Evolutionary conservation across 2,329 filamentous ascomycete genomes (phyloP).

Genomic region (Knufia fluminis): DNA sequence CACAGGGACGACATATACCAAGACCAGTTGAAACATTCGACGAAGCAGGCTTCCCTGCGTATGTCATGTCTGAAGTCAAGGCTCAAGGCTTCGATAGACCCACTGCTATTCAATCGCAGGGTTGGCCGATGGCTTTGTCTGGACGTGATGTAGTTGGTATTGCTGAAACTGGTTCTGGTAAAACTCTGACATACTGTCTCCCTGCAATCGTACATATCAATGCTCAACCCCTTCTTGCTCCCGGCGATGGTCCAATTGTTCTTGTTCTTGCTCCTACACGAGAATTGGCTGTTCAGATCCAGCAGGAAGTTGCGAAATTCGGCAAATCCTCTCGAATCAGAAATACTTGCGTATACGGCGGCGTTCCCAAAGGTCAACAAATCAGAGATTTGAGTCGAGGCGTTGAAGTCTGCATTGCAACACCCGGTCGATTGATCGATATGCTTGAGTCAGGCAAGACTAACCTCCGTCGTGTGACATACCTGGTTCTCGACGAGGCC

Average conservation of each 20-base stretch:
- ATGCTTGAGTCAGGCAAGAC: slow-evolving; percentile 98
- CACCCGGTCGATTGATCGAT: slow-evolving; percentile 92
- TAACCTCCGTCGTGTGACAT: slow-evolving; percentile 94
- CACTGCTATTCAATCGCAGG: slow-evolving; percentile 94
- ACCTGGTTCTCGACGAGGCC: slow-evolving; percentile 95
- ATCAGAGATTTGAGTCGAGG: slow-evolving; percentile 90
- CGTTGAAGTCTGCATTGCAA: slow-evolving; percentile 98
- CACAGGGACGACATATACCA: slow-evolving; percentile 71
- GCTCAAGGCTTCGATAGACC: slow-evolving; percentile 89
- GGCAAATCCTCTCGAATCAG: slow-evolving; percentile 95
- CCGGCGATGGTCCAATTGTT: slow-evolving; percentile 92
- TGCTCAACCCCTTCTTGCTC: slow-evolving; percentile 89
- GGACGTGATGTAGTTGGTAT: slow-evolving; percentile 98
- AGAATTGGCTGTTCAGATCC: slow-evolving; percentile 97
- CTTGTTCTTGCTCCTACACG: slow-evolving; percentile 91
- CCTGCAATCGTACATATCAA: slow-evolving; percentile 99
- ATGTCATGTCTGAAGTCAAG: slow-evolving; percentile 98
- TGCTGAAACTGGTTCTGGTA: slow-evolving; percentile 97
- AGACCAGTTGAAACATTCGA: slow-evolving; percentile 96
- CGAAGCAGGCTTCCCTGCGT: slow-evolving; percentile 91
- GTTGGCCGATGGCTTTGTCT: slow-evolving; percentile 97
- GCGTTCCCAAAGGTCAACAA: slow-evolving; percentile 95
- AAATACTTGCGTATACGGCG: slow-evolving; percentile 98
- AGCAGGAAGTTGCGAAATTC: slow-evolving; percentile 97
- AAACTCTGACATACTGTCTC: slow-evolving; percentile 96